Evolutionary conservation across 169 alveolate species (phyloP), one percentile per base, ranked within the genome.

Genomic region (Babesia bovis): DNA sequence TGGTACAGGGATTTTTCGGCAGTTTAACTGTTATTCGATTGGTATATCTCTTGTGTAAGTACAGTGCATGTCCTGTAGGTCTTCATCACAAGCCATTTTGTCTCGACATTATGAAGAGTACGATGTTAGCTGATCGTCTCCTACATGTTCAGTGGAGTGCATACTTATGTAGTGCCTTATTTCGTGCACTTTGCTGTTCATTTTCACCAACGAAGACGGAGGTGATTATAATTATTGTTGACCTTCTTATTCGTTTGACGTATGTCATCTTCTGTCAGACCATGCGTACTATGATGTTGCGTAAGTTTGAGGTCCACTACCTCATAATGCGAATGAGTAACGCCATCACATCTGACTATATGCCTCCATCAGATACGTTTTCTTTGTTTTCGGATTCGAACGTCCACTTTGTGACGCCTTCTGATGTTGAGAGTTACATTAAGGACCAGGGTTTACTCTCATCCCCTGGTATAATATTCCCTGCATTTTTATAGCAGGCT

Each of bases 141-240:
- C 50, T 78, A n/a, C 78, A 78, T 15, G 45, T 82, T 23, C 87
- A 78, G 61, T 78, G 87, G 87, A 65, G 66, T 45, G 47, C 44
- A 44, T 49, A 42, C 41, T 25, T 44, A 0, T 57, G 44, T 57
- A 51, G 81, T 49, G 35, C 36, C 1, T 52, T 67, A 32, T 68
- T 78, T 38, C 44, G 82, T 25, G 21, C 61, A 0, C 49, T 78
- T 26, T 78, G 83, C 59, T 67, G 87, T 50, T 78, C 71, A 36
- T 65, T 53, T 41, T 55, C 77, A 0, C 60, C 71, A n/a, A 65
- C 83, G 30, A 78, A 78, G 68, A 35, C 70, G 9, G 60, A 45
- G n/a, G 49, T 66, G 52, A 35, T 65, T 28, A 38, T 78, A 25
- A 32, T 78, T 17, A 23, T 78, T 41, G 53, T 67, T 13, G 87